Conservation (phyloP, 441 rosid genomes). For the Cnidoscolus chayamansa region DNA sequence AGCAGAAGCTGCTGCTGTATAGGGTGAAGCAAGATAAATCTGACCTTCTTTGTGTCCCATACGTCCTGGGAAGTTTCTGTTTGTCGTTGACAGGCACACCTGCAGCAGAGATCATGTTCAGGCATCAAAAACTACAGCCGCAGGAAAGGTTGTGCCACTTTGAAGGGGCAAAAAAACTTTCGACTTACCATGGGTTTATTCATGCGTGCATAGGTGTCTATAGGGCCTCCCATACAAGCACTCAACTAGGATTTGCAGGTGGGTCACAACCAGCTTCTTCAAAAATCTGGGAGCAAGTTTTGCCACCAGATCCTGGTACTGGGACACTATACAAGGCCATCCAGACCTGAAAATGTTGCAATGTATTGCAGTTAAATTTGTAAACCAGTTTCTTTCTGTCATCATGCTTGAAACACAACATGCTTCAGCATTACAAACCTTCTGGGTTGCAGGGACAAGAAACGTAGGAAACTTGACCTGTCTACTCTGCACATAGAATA, state of each 20-base stretch:
- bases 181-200: conserved; percentile 69
- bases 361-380: neutral
- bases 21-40: conserved; percentile 91
- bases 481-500: conserved; percentile 53
- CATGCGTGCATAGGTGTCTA: conserved; percentile 88
- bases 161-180: neutral
- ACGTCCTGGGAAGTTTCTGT: conserved; percentile 94
- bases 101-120: conserved; percentile 17
- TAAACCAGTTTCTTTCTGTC: neutral
- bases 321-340: conserved; percentile 73
- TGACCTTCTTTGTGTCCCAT: conserved; percentile 99
- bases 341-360: conserved; percentile 61
- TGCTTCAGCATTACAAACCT: conserved; percentile 41
- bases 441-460: conserved; percentile 95
- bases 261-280: conserved; percentile 98
- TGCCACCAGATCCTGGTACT: conserved; percentile 87
- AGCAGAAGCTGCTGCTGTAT: conserved; percentile 94
- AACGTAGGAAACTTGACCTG: conserved; percentile 92
- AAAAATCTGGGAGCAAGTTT: conserved; percentile 92
- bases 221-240: conserved; percentile 97
- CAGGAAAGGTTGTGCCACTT: neutral
- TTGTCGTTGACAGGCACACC: conserved; percentile 94
- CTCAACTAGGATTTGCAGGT: conserved; percentile 95
- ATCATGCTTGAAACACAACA: neutral
- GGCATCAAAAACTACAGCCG: neutral